Base-by-base conservation (phyloP, 2,329 filamentous ascomycete species). In the Setomelanomma holmii region DNA sequence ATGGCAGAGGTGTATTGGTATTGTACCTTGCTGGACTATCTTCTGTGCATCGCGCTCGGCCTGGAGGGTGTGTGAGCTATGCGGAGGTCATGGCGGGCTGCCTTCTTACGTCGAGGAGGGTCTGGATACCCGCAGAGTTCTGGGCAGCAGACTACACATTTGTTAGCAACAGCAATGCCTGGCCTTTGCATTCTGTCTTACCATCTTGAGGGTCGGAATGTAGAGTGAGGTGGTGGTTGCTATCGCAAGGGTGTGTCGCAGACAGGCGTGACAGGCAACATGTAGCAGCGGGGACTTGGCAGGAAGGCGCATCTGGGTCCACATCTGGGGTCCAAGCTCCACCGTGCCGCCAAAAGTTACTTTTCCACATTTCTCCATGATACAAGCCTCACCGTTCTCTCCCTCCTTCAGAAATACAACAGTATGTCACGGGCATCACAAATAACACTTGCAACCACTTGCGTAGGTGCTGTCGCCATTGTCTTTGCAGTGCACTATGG, bases 31-130 rank as follows among this genome's bases (percentile, higher is more conserved):
- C 78, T 98, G 93, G 52, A 99, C 93, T 76, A 99, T 99, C 85
- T 97, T 97, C 80, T 96, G 93, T 56, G 95, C 95, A 78, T 98
- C 93, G 79, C 92, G 89, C 85, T 99, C 95, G 69, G 95, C 93
- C 93, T 98, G 66, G 64, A 49, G 61, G 47, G 35, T 58, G 49
- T 58, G 71, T 82, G 63, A 81, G 76, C 73, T 69, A 56, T 38
- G 40, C 50, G 49, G 45, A 43, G 49, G 43, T 55, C 20, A 48
- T 44, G 49, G 64, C 65, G 66, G 68, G 64, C 55, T 67, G 66
- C 54, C 38, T 55, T 75, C 89, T 71, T 89, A 99, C 95, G 80
- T 98, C 95, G 80, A 99, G 91, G 73, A 99, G 88, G 75, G 93
- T 98, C 81, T 98, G 93, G 76, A 99, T 99, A 78, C 95, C 95